Evolutionary conservation across 2,329 filamentous ascomycete genomes (phyloP).

Genomic region (Diplodia mutila): DNA sequence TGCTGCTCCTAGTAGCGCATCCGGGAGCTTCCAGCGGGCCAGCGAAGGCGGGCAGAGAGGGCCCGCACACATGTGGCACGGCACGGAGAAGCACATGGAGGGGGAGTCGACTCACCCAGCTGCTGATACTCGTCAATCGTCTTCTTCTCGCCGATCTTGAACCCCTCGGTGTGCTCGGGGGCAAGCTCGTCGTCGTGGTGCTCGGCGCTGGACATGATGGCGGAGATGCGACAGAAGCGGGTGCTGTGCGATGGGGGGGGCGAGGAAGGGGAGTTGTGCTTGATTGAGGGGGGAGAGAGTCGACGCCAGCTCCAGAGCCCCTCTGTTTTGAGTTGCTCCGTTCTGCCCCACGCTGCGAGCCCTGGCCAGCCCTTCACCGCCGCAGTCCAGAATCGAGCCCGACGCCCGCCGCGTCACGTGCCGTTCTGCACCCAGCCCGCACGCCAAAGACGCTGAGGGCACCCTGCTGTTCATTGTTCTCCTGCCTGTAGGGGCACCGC

Average conservation of each 20-base stretch:
- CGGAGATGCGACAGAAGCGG: conserved; percentile 19
- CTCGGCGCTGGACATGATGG: conserved; percentile 36
- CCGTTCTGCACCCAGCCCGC: conserved; percentile 14
- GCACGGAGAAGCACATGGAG: conserved; percentile 15
- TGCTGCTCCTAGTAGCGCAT: conserved; percentile 8
- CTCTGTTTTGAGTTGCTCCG: conserved; percentile 24
- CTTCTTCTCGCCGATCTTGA: conserved; percentile 99
- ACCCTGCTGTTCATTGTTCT: background rate
- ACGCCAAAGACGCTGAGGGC: conserved; percentile 1
- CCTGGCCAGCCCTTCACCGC: conserved; percentile 16
- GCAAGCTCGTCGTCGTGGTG: conserved; percentile 74
- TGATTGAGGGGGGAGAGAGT: conserved; percentile 11
- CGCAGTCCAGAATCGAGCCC: conserved; percentile 16
- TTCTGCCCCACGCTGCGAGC: conserved; percentile 20
- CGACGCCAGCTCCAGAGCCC: conserved; percentile 18
- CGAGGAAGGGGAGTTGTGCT: background rate
- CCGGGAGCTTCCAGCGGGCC: conserved; percentile 6
- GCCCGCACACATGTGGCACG: conserved; percentile 5
- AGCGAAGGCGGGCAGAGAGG: background rate
- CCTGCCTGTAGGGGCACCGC: no score
- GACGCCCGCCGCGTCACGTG: conserved; percentile 4
- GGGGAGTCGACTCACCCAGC: conserved; percentile 69
- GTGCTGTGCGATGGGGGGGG: conserved; percentile 4
- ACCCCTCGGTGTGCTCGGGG: conserved; percentile 88
- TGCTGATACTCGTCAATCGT: conserved; percentile 92